Evolutionary conservation across 352 stramenopile genomes (phyloP).

Genomic region (Pythium dissimile): DNA sequence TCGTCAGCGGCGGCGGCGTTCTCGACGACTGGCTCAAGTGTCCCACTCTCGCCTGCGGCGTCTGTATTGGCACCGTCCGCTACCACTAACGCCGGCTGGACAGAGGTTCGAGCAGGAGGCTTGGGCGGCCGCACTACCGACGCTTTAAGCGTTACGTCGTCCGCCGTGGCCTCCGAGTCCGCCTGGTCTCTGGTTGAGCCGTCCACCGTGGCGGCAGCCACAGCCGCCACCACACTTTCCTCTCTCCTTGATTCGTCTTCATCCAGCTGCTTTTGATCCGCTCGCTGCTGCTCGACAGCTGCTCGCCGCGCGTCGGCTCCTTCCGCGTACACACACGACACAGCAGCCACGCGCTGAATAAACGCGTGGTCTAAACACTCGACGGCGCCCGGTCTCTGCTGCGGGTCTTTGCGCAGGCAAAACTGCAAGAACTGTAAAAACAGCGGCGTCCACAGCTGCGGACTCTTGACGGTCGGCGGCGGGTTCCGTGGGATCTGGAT

Average conservation of each 20-base stretch:
- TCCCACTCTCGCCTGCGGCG: background rate
- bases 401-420: conserved; percentile 70
- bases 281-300: no score
- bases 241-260: background rate
- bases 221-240: background rate
- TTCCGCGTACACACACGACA: conserved; percentile 16
- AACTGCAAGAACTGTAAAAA: conserved; percentile 88
- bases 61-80: background rate
- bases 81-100: no score
- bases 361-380: conserved; percentile 91
- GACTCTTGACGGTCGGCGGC: conserved; percentile 70
- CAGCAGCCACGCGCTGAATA: conserved; percentile 42
- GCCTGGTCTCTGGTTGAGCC: background rate
- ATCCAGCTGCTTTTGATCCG: no score
- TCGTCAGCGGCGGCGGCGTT: background rate
- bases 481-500: conserved; percentile 80
- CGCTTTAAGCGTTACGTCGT: conserved; percentile 21
- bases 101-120: background rate
- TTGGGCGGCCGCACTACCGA: conserved; percentile 2
- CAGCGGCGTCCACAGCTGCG: conserved; percentile 60
- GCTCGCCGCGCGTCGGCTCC: background rate
- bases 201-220: no score
- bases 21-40: background rate
- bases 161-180: conserved; percentile 12
- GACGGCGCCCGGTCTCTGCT: conserved; percentile 74